phyloP scores from a whole-genome alignment of 2,329 filamentous ascomycete species.

The Xylariaceae sp. region DNA sequence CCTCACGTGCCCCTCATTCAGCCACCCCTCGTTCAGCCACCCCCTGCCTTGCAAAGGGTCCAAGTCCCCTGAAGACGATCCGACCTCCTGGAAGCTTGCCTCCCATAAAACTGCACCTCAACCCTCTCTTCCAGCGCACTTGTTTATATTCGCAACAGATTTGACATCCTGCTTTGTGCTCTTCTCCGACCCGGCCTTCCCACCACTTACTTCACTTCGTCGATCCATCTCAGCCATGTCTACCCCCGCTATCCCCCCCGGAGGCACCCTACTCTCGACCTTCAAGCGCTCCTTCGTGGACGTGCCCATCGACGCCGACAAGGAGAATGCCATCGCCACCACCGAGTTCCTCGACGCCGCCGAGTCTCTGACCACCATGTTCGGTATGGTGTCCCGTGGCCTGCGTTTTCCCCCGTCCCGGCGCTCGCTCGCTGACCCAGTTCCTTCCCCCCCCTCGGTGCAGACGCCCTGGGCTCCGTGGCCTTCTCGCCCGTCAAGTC shows the following conservation, averaged over 20 bases:
- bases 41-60: too few species aligned
- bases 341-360: conserved; percentile 85
- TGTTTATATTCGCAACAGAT: too few species aligned
- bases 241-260: conserved; percentile 45
- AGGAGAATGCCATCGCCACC: conserved; percentile 73
- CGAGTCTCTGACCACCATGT: conserved; percentile 78
- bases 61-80: too few species aligned
- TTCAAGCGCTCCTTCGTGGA: conserved; percentile 77
- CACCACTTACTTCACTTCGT: neutral
- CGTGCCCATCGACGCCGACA: conserved; percentile 66
- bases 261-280: conserved; percentile 77
- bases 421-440: neutral
- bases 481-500: conserved; percentile 88
- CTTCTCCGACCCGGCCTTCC: too few species aligned
- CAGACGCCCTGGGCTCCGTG: conserved; percentile 57
- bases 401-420: conserved; percentile 2
- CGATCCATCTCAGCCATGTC: conserved; percentile 42
- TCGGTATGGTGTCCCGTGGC: conserved; percentile 52
- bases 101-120: too few species aligned
- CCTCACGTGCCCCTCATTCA: too few species aligned
- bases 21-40: too few species aligned
- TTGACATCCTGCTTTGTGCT: too few species aligned
- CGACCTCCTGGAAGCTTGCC: too few species aligned
- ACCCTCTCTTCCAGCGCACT: too few species aligned
- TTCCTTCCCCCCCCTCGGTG: too few species aligned